These are phyloP conservation scores for Pinus taeda DNA, from an alignment of 75 land plant genomes.

Conservation along the genomic window DNA sequence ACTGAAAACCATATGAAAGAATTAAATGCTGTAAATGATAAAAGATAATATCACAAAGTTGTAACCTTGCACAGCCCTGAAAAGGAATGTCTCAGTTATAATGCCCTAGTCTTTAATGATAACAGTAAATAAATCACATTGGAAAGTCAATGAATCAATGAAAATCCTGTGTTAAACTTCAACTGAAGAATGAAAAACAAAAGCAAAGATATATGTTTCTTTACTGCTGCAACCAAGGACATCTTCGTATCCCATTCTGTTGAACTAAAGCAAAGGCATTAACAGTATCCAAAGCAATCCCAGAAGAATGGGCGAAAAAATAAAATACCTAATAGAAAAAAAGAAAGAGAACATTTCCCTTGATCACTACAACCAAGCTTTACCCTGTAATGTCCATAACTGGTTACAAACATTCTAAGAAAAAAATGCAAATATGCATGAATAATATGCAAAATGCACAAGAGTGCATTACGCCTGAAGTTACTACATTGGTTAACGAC, in stretches of 20 bases:
- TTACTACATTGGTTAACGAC: neutral
- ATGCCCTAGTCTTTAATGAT: neutral
- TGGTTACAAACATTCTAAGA: neutral
- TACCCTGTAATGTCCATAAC: neutral
- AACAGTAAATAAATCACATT: neutral
- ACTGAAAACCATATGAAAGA: neutral
- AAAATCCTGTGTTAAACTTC: neutral
- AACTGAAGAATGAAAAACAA: neutral
- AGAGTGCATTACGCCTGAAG: neutral
- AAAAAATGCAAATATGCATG: neutral
- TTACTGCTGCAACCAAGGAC: neutral
- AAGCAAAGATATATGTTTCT: neutral
- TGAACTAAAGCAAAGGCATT: neutral
- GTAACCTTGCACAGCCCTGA: no score
- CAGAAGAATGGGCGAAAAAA: neutral
- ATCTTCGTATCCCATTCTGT: neutral
- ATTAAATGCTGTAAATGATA: neutral
- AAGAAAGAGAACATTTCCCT: neutral
- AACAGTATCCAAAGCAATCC: conserved; percentile 2
- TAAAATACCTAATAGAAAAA: neutral
- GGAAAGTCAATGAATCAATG: neutral
- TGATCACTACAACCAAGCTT: neutral
- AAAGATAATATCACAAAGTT: neutral
- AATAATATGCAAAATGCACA: neutral
- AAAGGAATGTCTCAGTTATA: no score